Evolutionary conservation across 495 filamentous ascomycete species (phyloP).

Genomic region (Aspergillus panamensis): DNA sequence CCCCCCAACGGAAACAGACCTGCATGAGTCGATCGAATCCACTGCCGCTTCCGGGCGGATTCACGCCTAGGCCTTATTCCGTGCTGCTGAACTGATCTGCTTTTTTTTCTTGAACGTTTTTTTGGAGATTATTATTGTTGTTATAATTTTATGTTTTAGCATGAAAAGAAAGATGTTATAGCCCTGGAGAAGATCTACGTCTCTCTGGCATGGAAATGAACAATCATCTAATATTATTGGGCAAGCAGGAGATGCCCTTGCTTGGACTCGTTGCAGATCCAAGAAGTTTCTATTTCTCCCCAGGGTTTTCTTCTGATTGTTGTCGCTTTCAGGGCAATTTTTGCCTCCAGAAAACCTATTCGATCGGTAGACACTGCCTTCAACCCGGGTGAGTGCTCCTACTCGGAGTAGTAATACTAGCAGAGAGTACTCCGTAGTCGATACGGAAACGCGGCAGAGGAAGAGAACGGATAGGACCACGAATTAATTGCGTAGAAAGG

Average conservation of each 20-base stretch:
- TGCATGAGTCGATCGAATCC: conserved; percentile 25
- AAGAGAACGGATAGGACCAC: neutral
- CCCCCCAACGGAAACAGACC: conserved; percentile 4
- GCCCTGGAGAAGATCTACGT: too few relatives aligned
- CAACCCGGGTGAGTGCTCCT: too few relatives aligned
- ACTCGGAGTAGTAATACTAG: neutral
- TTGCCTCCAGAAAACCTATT: too few relatives aligned
- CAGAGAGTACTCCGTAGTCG: neutral
- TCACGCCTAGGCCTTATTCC: conserved; percentile 25
- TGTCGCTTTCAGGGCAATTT: neutral
- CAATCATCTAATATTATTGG: neutral
- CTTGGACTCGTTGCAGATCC: neutral
- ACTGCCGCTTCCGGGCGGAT: conserved; percentile 23
- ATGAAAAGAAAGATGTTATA: neutral
- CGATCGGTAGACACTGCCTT: too few relatives aligned
- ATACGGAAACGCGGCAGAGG: neutral
- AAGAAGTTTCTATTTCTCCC: neutral
- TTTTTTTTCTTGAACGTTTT: conserved; percentile 1
- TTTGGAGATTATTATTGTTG: neutral
- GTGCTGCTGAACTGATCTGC: conserved; percentile 22
- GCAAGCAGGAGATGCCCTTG: neutral
- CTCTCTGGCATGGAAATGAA: neutral
- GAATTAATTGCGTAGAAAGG: neutral
- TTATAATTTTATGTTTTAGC: neutral
- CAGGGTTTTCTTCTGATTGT: neutral